phyloP scores from a whole-genome alignment of 768 basidiomycete species.

The Phylloporus sp. region DNA sequence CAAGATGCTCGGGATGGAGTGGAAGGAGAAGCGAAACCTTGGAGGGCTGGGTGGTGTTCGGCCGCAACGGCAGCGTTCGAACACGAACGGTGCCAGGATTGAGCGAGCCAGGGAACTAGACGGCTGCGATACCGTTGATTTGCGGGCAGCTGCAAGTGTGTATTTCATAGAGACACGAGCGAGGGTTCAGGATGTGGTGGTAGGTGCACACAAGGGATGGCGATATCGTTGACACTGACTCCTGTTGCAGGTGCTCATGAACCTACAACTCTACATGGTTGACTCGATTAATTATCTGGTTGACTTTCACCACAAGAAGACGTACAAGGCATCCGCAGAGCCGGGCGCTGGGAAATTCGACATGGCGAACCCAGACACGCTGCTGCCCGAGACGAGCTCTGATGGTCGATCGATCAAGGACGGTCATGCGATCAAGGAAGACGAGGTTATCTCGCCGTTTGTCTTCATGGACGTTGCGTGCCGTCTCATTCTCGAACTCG shows the following conservation, averaged over 20 bases:
- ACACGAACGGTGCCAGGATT: constrained; percentile 40
- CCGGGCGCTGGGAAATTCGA: constrained; percentile 70
- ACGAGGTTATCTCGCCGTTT: constrained; percentile 80
- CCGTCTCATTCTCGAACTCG: constrained; percentile 88
- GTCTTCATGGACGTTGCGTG: constrained; percentile 97
- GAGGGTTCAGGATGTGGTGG: constrained; percentile 87
- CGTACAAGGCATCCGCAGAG: constrained; percentile 73
- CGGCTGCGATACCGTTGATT: constrained; percentile 53
- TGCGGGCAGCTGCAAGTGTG: constrained; percentile 69
- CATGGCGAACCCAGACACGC: constrained; percentile 39
- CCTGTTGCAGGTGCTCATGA: constrained; percentile 78
- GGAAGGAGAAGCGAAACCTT: constrained; percentile 85
- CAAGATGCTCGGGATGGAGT: constrained; percentile 90
- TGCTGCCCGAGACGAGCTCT: constrained; percentile 46
- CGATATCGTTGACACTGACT: neutral
- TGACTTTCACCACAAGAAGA: constrained; percentile 97
- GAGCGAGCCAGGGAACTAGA: constrained; percentile 64
- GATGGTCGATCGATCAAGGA: constrained; percentile 59
- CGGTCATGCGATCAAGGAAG: constrained; percentile 38
- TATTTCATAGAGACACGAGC: constrained; percentile 95
- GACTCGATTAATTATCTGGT: constrained; percentile 96
- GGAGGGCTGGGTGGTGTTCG: constrained; percentile 62
- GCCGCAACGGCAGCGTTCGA: constrained; percentile 31
- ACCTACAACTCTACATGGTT: constrained; percentile 94
- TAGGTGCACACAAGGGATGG: constrained; percentile 37